Evolutionary conservation across 1,284 basidiomycete genomes (phyloP).

Genomic region (Agaricales sp.): DNA sequence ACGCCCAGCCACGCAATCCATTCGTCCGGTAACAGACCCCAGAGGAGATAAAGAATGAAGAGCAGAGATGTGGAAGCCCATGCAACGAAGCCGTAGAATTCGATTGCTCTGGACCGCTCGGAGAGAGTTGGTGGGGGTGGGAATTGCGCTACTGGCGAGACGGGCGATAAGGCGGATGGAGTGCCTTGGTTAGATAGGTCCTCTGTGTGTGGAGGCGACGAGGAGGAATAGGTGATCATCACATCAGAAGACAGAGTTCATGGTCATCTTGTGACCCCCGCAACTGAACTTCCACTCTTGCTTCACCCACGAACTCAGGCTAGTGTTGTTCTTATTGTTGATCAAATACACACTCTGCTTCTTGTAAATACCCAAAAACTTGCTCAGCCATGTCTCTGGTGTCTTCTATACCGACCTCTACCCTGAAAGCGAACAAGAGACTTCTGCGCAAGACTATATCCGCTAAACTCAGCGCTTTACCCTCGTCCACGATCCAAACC

Average conservation of each 20-base stretch:
- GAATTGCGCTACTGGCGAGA: conserved; percentile 42
- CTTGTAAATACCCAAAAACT: too few relatives aligned
- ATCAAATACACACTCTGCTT: too few relatives aligned
- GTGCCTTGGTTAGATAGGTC: not conserved
- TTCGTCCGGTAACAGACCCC: conserved; percentile 25
- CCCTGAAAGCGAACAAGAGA: conserved; percentile 36
- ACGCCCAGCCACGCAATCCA: conserved; percentile 58
- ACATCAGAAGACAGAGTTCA: not conserved
- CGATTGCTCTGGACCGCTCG: conserved; percentile 53
- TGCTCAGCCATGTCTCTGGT: not conserved
- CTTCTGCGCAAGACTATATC: conserved; percentile 39
- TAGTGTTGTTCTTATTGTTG: too few relatives aligned
- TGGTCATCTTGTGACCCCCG: not conserved
- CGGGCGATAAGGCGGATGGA: conserved; percentile 23
- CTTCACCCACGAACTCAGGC: too few relatives aligned
- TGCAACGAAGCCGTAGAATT: conserved; percentile 84
- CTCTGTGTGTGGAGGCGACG: too few relatives aligned
- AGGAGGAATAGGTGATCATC: not conserved
- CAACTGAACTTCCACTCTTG: too few relatives aligned
- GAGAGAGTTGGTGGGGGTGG: conserved; percentile 32
- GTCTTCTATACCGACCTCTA: not conserved
- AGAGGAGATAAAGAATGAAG: conserved; percentile 53
- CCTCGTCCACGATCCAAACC: conserved; percentile 33
- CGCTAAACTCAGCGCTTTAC: conserved; percentile 30
- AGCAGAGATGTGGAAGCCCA: conserved; percentile 69